These are phyloP conservation scores for Vitis cinerea DNA, from an alignment of 164 flowering plant genomes.

Conservation along the genomic window DNA sequence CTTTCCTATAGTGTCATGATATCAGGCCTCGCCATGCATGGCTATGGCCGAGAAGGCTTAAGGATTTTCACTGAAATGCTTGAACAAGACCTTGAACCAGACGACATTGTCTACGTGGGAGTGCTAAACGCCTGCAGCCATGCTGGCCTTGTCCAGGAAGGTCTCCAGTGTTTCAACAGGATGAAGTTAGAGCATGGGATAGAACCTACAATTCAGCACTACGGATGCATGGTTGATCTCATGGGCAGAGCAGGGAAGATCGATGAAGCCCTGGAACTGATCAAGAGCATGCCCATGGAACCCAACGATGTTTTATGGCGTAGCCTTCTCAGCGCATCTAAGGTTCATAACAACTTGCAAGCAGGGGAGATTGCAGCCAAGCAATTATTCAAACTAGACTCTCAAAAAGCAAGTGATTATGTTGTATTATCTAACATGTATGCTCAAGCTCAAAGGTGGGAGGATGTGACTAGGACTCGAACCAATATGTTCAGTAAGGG, in stretches of 20 bases:
- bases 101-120: constrained; percentile 60
- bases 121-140: constrained; percentile 73
- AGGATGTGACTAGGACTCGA: constrained; percentile 38
- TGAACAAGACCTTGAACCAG: constrained; percentile 53
- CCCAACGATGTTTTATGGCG: constrained; percentile 77
- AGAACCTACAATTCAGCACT: constrained; percentile 67
- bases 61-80: constrained; percentile 60
- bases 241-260: constrained; percentile 67
- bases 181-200: constrained; percentile 63
- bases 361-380: constrained; percentile 47
- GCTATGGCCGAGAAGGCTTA: constrained; percentile 55
- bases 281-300: constrained; percentile 61
- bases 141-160: constrained; percentile 67
- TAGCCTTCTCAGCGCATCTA: constrained; percentile 66
- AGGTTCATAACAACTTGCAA: constrained; percentile 45
- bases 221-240: constrained; percentile 85
- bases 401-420: constrained; percentile 51
- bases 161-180: constrained; percentile 39
- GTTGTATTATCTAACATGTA: constrained; percentile 57
- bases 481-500: constrained; percentile 40
- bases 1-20: constrained; percentile 67
- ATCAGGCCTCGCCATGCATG: constrained; percentile 73
- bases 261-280: constrained; percentile 57
- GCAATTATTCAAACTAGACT: constrained; percentile 33
- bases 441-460: constrained; percentile 60